A percentile compares a stretch with the other conserved stretches of the same genome.
Evolutionary conservation across 2,329 filamentous ascomycete genomes (phyloP).

Genomic region (Aspergillus tanneri): DNA sequence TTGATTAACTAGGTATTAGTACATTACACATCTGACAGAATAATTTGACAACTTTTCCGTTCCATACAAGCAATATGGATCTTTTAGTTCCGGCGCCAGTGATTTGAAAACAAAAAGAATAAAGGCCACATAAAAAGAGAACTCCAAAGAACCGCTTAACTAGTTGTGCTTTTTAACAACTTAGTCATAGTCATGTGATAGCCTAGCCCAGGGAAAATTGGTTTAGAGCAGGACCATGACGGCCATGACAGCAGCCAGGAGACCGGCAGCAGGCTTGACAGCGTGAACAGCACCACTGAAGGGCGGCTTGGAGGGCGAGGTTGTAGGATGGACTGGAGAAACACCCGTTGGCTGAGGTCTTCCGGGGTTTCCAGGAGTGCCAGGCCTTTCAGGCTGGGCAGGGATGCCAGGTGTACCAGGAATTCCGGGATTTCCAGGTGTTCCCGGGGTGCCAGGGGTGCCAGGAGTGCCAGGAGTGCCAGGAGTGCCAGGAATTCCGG

Average conservation of each 20-base stretch:
- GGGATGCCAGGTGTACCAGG: constrained; percentile 10
- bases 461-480: constrained; percentile 7
- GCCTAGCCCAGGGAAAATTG: background rate
- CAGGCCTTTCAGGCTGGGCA: constrained; percentile 3
- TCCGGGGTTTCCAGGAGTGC: background rate
- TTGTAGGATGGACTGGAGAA: constrained; percentile 12
- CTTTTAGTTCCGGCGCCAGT: constrained; percentile 6
- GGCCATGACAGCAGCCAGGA: constrained; percentile 39
- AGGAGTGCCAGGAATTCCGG: constrained; percentile 1
- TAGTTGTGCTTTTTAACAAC: constrained; percentile 1
- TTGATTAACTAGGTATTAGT: background rate
- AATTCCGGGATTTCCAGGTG: constrained; percentile 9
- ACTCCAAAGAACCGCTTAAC: constrained; percentile 4
- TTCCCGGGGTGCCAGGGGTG: constrained; percentile 6
- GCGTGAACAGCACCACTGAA: constrained; percentile 39
- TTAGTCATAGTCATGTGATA: background rate
- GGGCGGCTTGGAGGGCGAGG: constrained; percentile 11
- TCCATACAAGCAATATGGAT: background rate
- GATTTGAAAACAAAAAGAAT: background rate
- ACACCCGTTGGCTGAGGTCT: constrained; percentile 11
- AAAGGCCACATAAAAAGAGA: background rate
- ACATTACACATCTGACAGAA: constrained; percentile 8
- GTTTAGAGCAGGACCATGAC: constrained; percentile 41
- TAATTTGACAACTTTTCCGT: constrained; percentile 6
- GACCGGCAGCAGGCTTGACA: constrained; percentile 36